These are phyloP conservation scores for Mycena sp. DNA, from an alignment of 1,284 basidiomycete genomes.

Conservation along the genomic window DNA sequence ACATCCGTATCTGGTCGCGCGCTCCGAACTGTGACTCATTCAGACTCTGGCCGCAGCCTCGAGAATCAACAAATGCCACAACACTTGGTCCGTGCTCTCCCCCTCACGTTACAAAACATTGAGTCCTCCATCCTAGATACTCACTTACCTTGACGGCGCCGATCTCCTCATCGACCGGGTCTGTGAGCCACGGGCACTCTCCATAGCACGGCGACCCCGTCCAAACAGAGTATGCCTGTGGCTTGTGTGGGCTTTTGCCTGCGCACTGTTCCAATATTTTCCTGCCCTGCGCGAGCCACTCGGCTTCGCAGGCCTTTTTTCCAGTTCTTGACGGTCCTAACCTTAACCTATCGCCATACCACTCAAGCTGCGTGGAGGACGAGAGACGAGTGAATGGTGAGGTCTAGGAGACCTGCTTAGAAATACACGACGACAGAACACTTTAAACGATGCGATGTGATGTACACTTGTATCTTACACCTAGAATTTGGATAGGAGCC, in stretches of 20 bases:
- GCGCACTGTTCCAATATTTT: constrained; percentile 77
- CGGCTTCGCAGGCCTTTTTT: constrained; percentile 11
- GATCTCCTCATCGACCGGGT: constrained; percentile 48
- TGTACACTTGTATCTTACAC: not conserved
- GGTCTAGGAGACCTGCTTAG: too few relatives aligned
- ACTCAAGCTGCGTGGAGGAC: too few relatives aligned
- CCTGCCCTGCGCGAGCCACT: constrained; percentile 43
- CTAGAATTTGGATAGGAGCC: not conserved
- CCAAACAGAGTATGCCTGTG: constrained; percentile 42
- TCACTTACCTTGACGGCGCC: constrained; percentile 53
- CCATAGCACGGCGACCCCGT: constrained; percentile 68
- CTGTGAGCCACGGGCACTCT: constrained; percentile 53
- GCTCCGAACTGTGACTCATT: too few relatives aligned
- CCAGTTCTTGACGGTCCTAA: not conserved
- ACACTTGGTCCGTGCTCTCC: too few relatives aligned
- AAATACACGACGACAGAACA: too few relatives aligned
- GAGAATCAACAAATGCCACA: too few relatives aligned
- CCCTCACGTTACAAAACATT: too few relatives aligned
- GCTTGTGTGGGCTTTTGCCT: constrained; percentile 71
- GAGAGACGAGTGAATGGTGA: too few relatives aligned
- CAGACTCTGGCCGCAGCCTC: too few relatives aligned
- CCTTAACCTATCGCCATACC: too few relatives aligned
- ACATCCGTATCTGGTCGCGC: too few relatives aligned
- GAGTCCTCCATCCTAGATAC: not conserved
- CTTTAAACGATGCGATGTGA: too few relatives aligned